Evolutionary conservation across 2,329 filamentous ascomycete genomes (phyloP), one percentile per base, ranked within the genome.

Genomic region (Verruconis gallopava): DNA sequence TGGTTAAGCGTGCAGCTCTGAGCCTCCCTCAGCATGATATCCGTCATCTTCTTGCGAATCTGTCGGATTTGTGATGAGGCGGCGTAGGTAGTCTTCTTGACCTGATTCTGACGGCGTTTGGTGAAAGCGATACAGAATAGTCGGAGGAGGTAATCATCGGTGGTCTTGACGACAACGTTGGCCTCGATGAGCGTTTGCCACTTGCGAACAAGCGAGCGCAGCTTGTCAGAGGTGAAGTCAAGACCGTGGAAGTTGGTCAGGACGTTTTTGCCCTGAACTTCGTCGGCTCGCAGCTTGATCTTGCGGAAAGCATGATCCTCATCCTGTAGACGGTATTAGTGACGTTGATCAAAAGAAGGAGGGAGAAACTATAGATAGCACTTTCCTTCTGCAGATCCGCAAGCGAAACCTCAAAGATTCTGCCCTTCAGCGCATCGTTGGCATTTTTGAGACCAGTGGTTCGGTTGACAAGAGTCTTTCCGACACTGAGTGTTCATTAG

Each of bases 81-180:
- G 56, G 91, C 91, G 65, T 98, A 98, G 65, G 91, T 98, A 61
- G 91, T 98, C 84, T 96, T 98, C 84, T 94, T 94, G 77, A 98
- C 89, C 78, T 98, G 91, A 77, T 96, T 98, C 59, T 85, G 86
- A 63, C 91, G 82, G 69, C 86, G 79, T 83, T 96, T 96, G 71
- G 91, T 98, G 78, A 98, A 98, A 58, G 85, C 91, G 58, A 98
- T 98, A 67, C 85, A 85, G 75, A 98, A 98, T 58, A 98, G 81
- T 61, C 91, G 85, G 71, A 98, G 79, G 66, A 96, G 88, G 77
- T 98, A 96, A 72, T 98, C 91, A 66, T 98, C 91, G 66, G 91
- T 96, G 60, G 91, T 96, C 84, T 96, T 96, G 76, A 98, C 88
- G 54, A 93, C 94, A 63, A 96, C 80, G 69, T 98, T 98, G 75